Percentiles rank a stretch among this genome's conserved stretches.
Conservation (phyloP, 1,284 basidiomycete genomes). For the Peniophora sp. region DNA sequence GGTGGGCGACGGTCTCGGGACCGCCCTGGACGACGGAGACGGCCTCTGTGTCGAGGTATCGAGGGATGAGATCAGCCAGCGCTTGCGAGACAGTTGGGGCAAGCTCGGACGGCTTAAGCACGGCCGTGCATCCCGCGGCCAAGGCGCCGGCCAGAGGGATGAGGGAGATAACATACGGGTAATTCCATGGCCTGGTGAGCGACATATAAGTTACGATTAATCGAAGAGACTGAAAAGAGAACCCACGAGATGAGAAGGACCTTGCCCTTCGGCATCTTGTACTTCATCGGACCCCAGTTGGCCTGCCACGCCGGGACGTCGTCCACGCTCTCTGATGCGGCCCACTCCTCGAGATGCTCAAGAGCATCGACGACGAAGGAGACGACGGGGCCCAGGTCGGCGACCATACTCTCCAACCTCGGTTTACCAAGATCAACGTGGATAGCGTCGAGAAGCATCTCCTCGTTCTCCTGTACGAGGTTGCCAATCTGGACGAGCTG, state of each 20-base stretch:
- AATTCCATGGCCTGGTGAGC: slow-evolving; percentile 42
- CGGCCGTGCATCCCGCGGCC: slow-evolving; percentile 49
- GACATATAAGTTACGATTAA: neutral
- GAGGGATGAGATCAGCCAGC: slow-evolving; percentile 49
- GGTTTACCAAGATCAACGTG: slow-evolving; percentile 50
- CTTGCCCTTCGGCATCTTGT: slow-evolving; percentile 45
- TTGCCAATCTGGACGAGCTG: slow-evolving; percentile 59
- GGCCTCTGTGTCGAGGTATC: slow-evolving; percentile 49
- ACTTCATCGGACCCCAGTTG: slow-evolving; percentile 19
- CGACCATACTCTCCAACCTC: slow-evolving; percentile 28
- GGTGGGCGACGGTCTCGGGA: slow-evolving; percentile 37
- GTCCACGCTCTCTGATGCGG: slow-evolving; percentile 33
- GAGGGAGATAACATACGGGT: slow-evolving; percentile 41
- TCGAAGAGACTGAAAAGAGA: slow-evolving; percentile 5
- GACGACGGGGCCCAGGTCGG: slow-evolving; percentile 30
- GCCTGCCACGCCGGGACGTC: slow-evolving; percentile 27
- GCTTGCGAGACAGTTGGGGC: slow-evolving; percentile 42
- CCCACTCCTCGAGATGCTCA: slow-evolving; percentile 43
- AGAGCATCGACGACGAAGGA: slow-evolving; percentile 40
- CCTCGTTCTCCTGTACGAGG: slow-evolving; percentile 51
- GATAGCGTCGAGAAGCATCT: slow-evolving; percentile 40
- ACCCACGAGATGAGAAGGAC: slow-evolving; percentile 32
- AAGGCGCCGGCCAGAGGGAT: slow-evolving; percentile 50
- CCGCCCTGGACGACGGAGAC: slow-evolving; percentile 49
- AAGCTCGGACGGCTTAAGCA: slow-evolving; percentile 60